Conservation (phyloP, 345 rosid species). For the Hevea brasiliensis region DNA sequence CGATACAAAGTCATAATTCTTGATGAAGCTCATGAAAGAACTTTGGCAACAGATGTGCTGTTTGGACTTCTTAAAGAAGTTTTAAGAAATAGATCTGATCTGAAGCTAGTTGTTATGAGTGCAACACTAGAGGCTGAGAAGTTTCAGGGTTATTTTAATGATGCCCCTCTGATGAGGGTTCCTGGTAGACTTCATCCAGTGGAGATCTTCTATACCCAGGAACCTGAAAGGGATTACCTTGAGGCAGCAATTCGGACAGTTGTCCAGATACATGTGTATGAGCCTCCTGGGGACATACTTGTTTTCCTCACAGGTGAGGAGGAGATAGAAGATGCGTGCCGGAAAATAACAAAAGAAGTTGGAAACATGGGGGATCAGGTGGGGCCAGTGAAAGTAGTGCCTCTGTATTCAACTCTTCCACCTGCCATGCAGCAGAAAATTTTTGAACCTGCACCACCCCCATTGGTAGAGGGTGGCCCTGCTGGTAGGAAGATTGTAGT, state of each 20-base stretch:
- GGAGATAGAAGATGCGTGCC: conserved; percentile 80
- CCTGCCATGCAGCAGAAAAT: conserved; percentile 90
- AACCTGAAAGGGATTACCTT: conserved; percentile 87
- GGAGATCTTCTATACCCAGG: conserved; percentile 79
- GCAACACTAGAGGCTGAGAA: conserved; percentile 97
- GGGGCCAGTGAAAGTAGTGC: too few species aligned
- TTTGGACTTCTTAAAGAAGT: conserved; percentile 93
- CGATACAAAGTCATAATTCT: conserved; percentile 87
- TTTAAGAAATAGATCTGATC: conserved; percentile 69
- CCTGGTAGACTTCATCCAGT: conserved; percentile 94
- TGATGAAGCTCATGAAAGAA: conserved; percentile 98
- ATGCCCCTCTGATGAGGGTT: conserved; percentile 87
- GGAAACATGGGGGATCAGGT: too few species aligned
- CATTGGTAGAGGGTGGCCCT: conserved; percentile 4
- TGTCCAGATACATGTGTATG: conserved; percentile 76
- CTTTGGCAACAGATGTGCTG: conserved; percentile 84
- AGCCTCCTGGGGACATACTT: conserved; percentile 80
- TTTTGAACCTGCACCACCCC: conserved; percentile 81
- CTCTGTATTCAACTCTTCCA: conserved; percentile 58
- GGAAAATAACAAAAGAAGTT: too few species aligned
- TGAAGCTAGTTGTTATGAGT: conserved; percentile 84
- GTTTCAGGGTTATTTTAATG: conserved; percentile 84
- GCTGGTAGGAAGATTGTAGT: conserved; percentile 92
- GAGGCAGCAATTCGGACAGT: conserved; percentile 90
- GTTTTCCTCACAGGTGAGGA: conserved; percentile 91